Evolutionary conservation across 345 rosid genomes (phyloP), one percentile per base, ranked within the genome.

Genomic region (Acer negundo): DNA sequence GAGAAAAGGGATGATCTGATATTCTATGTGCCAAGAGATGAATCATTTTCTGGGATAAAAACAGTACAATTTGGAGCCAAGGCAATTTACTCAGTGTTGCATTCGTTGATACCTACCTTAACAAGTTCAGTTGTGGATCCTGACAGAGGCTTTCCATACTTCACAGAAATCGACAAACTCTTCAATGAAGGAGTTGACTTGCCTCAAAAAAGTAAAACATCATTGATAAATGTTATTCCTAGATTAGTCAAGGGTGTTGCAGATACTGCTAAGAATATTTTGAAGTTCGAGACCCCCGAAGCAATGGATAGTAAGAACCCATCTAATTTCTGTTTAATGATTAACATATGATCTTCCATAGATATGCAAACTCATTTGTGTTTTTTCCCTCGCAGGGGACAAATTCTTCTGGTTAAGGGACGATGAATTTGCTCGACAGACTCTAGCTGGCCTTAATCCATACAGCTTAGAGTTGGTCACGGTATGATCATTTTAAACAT

Each of bases 11-110:
- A 75, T n/a, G 67, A 69, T 4, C 31, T 15, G 12, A 6, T 42
- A 42, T 42, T 89, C 65, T 95, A 93, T 38, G 97, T 95, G 20
- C 98, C 97, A 0, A 84, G 97, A 67, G 97, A 93, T 59, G 98
- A 95, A 74, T 84, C 81, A 49, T 95, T 95, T 81, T 84, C 95
- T 0, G 84, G 80, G 62, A 38, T 82, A 22, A 93, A 93, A 83
- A 80, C 82, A 35, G 51, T 72, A 16, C 73, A 89, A 1, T 90
- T 93, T 82, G 85, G 90, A 3, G 90, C 92, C 3, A 91, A 88
- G 84, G 77, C 97, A 0, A 0, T 93, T 9, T 82, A 87, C 78
- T 89, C 93, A 2, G 84, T 86, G 80, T 70, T 90, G 63, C 88
- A 90, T 28, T 90, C 92, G 0, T 35, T 93, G 73, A 3, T 93